Evolutionary conservation across 2,329 filamentous ascomycete species (phyloP), one percentile per base, ranked within the genome.

Genomic region (Epichloe coenophiala): DNA sequence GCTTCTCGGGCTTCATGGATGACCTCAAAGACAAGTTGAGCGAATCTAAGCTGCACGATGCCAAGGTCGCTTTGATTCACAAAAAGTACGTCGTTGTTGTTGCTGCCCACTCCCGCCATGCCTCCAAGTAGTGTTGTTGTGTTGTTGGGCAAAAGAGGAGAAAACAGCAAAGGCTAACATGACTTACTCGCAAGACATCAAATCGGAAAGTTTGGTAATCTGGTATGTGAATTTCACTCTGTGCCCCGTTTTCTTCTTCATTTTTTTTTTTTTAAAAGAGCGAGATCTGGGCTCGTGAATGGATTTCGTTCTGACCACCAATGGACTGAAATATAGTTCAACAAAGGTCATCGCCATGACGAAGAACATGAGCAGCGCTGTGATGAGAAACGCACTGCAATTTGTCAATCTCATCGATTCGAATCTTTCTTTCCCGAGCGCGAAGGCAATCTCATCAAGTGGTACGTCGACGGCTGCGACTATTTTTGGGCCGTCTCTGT

Each of bases 401-500:
- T 93, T 47, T 75, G 77, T 57, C 78, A 91, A 52, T 75, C 78
- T 13, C 83, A 97, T 63, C 82, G 91, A 41, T 97, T 89, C 71
- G 66, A 85, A n/a, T 95, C 88, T 4, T 98, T 86, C 68, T 94
- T 94, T 38, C 91, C 91, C 0, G 84, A 91, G 63, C 81, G 84
- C 42, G 82, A 91, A 11, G 85, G 83, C 31, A 96, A 97, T 65
- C 75, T 86, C 52, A 75, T 93, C 63, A 97, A 97, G 71, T 98
- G 91, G 90, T 97, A 96, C 68, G 88, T 97, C 11, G 93, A 97
- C 63, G 93, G 89, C 3, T 77, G 89, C 54, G 86, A 97, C 68
- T 98, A 98, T 67, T 94, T 93, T 65, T 95, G 89, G 83, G 80
- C 93, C 17, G 89, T 98, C 11, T 94, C 89, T 0, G 81, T 84